Conservation (phyloP, 2,329 filamentous ascomycete genomes). For the Penicillium digitatum region DNA sequence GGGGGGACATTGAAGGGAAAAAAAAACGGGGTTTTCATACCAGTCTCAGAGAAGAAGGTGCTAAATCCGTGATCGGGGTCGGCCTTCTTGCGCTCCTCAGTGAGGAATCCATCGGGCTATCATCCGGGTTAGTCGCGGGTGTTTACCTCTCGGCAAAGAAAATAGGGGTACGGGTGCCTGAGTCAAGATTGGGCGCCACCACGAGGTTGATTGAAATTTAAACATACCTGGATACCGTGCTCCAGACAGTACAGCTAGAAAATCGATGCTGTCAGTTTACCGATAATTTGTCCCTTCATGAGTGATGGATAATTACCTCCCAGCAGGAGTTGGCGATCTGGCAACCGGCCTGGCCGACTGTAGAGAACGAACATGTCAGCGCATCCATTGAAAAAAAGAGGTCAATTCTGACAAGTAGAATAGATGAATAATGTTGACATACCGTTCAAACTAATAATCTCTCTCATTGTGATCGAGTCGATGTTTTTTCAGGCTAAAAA, state of each 20-base stretch:
- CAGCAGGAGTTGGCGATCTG: conserved; percentile 99
- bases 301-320: conserved; percentile 71
- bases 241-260: conserved; percentile 97
- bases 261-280: conserved; percentile 35
- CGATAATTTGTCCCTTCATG: conserved; percentile 7
- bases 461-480: conserved; percentile 71
- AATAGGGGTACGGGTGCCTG: conserved; percentile 19
- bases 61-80: conserved; percentile 97
- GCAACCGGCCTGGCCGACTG: conserved; percentile 99
- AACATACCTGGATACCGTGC: conserved; percentile 93
- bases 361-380: conserved; percentile 31
- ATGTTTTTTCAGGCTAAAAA: conserved; percentile 23
- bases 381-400: conserved; percentile 24
- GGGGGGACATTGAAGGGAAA: conserved; percentile 11
- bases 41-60: conserved; percentile 99
- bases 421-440: conserved; percentile 39
- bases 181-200: conserved; percentile 18
- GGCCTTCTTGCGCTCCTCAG: conserved; percentile 90
- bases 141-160: conserved; percentile 17
- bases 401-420: conserved; percentile 14
- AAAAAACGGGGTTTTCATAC: conserved; percentile 54
- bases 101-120: conserved; percentile 97
- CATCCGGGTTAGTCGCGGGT: conserved; percentile 25
- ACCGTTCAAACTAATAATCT: conserved; percentile 99
- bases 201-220: conserved; percentile 12